Conservation (phyloP, 2,329 filamentous ascomycete species). For the Eutypa lata region DNA sequence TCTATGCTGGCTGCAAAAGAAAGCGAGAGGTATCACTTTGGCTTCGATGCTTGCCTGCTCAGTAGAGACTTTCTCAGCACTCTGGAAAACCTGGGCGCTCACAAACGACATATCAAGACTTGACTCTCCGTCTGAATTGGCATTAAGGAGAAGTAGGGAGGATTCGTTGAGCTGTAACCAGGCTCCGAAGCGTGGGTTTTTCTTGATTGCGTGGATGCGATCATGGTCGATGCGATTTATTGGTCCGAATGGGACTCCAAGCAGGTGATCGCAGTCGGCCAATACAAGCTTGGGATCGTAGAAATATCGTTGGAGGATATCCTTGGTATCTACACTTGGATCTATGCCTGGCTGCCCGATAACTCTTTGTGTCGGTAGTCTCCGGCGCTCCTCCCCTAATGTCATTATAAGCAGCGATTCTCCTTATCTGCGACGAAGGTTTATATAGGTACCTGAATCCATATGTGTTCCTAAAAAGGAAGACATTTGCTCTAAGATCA, state of each 20-base stretch:
- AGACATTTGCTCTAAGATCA: not conserved
- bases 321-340: not conserved
- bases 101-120: constrained; percentile 1
- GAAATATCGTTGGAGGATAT: not conserved
- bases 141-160: constrained; percentile 7
- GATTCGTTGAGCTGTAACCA: constrained; percentile 4
- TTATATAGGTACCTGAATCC: no score
- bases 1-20: constrained; percentile 6
- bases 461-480: not conserved
- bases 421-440: no score
- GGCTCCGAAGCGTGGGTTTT: not conserved
- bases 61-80: not conserved
- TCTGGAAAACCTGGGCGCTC: not conserved
- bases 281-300: constrained; percentile 3
- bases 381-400: not conserved
- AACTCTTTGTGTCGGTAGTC: not conserved
- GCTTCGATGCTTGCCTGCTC: not conserved
- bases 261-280: not conserved
- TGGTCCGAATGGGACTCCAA: not conserved
- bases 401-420: no score
- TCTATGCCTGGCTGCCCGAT: not conserved
- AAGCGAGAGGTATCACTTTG: constrained; percentile 2
- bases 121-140: not conserved
- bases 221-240: not conserved
- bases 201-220: constrained; percentile 2